Conservation (phyloP, 73 alveolate species). For the Tetrahymena thermophila region DNA sequence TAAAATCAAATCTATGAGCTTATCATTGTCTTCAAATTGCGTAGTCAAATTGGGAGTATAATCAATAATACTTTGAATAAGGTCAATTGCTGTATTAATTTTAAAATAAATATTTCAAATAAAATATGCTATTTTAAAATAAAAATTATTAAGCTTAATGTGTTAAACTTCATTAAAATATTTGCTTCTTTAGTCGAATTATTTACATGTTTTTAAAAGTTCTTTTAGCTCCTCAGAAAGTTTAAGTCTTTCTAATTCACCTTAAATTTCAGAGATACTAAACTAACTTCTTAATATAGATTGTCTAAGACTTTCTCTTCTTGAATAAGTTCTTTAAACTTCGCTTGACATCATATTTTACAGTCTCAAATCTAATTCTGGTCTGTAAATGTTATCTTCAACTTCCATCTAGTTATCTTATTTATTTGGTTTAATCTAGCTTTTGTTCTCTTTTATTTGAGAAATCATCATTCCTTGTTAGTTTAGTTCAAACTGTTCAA, state of each 20-base stretch:
- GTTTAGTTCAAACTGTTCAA: not conserved
- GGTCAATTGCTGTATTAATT: not conserved
- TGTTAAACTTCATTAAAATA: not conserved
- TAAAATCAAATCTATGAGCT: not conserved
- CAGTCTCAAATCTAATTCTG: not conserved
- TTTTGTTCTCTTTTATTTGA: not conserved
- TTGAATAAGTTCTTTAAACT: not conserved
- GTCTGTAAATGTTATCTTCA: not conserved
- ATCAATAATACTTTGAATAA: not conserved
- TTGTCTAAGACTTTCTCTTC: not conserved
- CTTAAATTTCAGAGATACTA: not conserved
- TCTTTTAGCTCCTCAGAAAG: not conserved
- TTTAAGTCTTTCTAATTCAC: not conserved
- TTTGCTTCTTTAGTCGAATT: not conserved
- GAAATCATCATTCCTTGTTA: not conserved
- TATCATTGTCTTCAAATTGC: not conserved
- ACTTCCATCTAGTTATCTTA: not conserved
- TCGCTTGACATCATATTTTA: not conserved
- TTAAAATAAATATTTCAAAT: too few species aligned
- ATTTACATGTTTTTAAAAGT: not conserved
- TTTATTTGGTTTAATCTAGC: not conserved
- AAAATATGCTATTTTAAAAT: too few species aligned
- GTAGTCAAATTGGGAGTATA: not conserved
- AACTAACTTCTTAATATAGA: not conserved
- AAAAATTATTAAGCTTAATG: too few species aligned